Evolutionary conservation across 495 filamentous ascomycete genomes (phyloP).

Genomic region (Durotheca rogersii): DNA sequence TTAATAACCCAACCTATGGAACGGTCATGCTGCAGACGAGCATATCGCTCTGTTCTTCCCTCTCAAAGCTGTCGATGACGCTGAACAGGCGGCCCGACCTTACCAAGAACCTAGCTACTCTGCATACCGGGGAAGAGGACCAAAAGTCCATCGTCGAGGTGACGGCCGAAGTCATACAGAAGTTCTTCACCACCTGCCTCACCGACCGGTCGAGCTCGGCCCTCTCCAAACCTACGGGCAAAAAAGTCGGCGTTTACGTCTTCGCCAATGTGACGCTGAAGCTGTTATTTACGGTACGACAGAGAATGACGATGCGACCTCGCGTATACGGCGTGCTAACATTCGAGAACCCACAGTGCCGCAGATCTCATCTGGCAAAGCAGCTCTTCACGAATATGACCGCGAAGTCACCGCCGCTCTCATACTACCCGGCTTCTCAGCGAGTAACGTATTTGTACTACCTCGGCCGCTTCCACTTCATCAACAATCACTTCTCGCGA

Average conservation of each 20-base stretch:
- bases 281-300: constrained; percentile 73
- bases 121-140: constrained; percentile 54
- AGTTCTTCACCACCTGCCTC: constrained; percentile 87
- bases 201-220: constrained; percentile 71
- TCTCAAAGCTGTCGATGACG: constrained; percentile 78
- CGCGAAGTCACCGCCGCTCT: constrained; percentile 74
- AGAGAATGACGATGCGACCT: neutral
- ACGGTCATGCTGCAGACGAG: constrained; percentile 74
- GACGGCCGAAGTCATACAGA: constrained; percentile 82
- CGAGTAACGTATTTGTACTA: constrained; percentile 93
- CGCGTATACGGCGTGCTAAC: constrained; percentile 4
- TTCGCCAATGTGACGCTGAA: constrained; percentile 91
- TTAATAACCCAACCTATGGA: constrained; percentile 75
- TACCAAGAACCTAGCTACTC: constrained; percentile 54
- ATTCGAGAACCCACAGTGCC: constrained; percentile 44
- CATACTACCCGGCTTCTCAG: constrained; percentile 80
- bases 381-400: constrained; percentile 89
- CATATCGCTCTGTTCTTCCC: constrained; percentile 70
- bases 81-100: constrained; percentile 75
- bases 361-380: constrained; percentile 66
- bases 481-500: constrained; percentile 74
- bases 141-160: constrained; percentile 75
- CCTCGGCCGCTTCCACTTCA: constrained; percentile 84
- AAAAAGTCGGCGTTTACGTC: constrained; percentile 81
- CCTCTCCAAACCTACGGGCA: constrained; percentile 67